Conservation (phyloP, 371 early-diverging fungal species). For the Saksenaea vasiformis region DNA sequence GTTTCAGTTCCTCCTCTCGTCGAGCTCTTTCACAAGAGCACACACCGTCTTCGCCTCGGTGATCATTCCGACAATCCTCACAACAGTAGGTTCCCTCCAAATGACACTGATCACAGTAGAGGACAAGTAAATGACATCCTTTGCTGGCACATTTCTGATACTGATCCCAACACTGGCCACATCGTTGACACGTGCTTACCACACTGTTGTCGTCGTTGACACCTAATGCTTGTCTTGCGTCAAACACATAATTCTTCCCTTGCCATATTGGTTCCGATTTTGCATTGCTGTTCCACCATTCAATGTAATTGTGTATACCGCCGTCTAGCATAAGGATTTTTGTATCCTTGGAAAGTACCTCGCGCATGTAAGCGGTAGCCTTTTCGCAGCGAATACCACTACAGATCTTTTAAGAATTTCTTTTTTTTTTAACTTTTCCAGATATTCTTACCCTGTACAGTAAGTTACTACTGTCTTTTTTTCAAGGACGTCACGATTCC, state of each 20-base stretch:
- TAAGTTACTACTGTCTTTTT: slow-evolving; percentile 67
- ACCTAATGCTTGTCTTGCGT: slow-evolving; percentile 63
- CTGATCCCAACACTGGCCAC: slow-evolving; percentile 36
- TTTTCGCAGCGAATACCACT: slow-evolving; percentile 64
- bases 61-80: slow-evolving; percentile 22
- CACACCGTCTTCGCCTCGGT: slow-evolving; percentile 20
- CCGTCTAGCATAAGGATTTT: slow-evolving; percentile 72
- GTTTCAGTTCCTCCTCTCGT: slow-evolving; percentile 29
- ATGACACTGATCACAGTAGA: slow-evolving; percentile 36
- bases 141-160: slow-evolving; percentile 41
- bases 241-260: slow-evolving; percentile 77
- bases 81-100: slow-evolving; percentile 29
- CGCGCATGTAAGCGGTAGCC: slow-evolving; percentile 63
- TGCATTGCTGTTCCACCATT: slow-evolving; percentile 55
- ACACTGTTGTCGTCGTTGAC: neutral
- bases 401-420: no score
- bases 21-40: slow-evolving; percentile 42
- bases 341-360: slow-evolving; percentile 41
- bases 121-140: slow-evolving; percentile 39
- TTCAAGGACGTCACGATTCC: slow-evolving; percentile 48
- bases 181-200: slow-evolving; percentile 37
- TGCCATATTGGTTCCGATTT: slow-evolving; percentile 48
- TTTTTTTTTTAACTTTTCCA: neutral
- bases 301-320: slow-evolving; percentile 75
- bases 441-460: slow-evolving; percentile 65